A percentile compares a stretch with the other conserved stretches of the same genome.
Evolutionary conservation across 371 early-diverging fungal genomes (phyloP).

Genomic region (Mortierella sp.): DNA sequence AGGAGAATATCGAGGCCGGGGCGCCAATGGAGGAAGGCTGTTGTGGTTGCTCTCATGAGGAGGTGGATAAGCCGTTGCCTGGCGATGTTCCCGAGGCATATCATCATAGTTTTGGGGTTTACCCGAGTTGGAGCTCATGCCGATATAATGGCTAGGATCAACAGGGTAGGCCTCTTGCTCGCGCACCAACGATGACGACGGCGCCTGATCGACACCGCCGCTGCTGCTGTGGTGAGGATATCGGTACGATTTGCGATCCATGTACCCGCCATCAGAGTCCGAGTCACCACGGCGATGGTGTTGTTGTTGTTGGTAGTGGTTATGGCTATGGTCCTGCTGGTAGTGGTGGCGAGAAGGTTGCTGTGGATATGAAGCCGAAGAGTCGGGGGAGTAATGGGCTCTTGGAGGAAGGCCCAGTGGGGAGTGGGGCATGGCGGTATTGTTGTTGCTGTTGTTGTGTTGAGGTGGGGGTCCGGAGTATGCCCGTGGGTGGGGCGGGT

Average conservation of each 20-base stretch:
- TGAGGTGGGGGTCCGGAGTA: slow-evolving; percentile 12
- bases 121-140: slow-evolving; percentile 13
- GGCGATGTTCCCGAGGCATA: slow-evolving; percentile 1
- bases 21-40: slow-evolving; percentile 13
- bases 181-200: background rate
- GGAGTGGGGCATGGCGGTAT: slow-evolving; percentile 22
- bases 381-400: slow-evolving; percentile 24
- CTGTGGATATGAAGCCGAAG: slow-evolving; percentile 16
- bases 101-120: slow-evolving; percentile 4
- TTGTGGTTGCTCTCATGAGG: background rate
- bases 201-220: background rate
- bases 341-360: slow-evolving; percentile 23
- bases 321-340: slow-evolving; percentile 18
- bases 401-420: slow-evolving; percentile 14
- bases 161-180: slow-evolving; percentile 4
- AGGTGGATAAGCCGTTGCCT: background rate
- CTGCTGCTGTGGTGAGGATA: background rate
- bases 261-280: background rate
- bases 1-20: slow-evolving; percentile 36
- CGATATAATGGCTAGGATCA: slow-evolving; percentile 1
- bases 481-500: background rate
- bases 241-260: background rate
- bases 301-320: slow-evolving; percentile 18
- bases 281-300: slow-evolving; percentile 15
- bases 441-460: background rate